Evolutionary conservation across 1,284 basidiomycete species (phyloP).

Genomic region (Violaceomyces palustris): DNA sequence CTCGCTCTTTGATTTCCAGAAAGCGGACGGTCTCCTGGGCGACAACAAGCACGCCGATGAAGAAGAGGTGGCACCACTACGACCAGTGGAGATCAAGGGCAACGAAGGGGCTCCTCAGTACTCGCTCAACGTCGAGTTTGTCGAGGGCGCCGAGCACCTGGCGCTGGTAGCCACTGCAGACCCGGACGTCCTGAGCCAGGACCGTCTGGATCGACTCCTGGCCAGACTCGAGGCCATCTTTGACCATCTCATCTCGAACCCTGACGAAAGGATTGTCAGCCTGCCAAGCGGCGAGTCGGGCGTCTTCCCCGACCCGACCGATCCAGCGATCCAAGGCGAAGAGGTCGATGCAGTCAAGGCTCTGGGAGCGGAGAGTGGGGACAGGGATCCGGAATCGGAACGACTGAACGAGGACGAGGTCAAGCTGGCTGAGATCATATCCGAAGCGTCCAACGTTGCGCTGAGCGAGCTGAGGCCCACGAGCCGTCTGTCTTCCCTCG

Average conservation of each 20-base stretch:
- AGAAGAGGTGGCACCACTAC: conserved; percentile 1
- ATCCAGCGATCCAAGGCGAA: too few species aligned
- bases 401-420: conserved; percentile 16
- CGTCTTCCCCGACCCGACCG: too few species aligned
- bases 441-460: conserved; percentile 12
- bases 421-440: conserved; percentile 21
- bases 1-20: conserved; percentile 44
- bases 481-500: conserved; percentile 31
- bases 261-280: background rate
- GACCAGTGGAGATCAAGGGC: background rate
- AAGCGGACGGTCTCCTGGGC: conserved; percentile 5
- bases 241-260: conserved; percentile 2
- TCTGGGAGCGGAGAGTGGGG: too few species aligned
- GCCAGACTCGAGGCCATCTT: conserved; percentile 17
- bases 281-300: too few species aligned
- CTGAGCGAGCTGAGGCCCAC: conserved; percentile 9
- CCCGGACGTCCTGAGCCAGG: conserved; percentile 6
- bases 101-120: conserved; percentile 24
- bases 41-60: too few species aligned
- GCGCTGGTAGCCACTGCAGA: conserved; percentile 30
- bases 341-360: too few species aligned
- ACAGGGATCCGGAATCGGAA: too few species aligned
- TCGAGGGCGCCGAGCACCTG: conserved; percentile 16
- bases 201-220: conserved; percentile 7
- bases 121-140: conserved; percentile 40